A percentile compares a stretch with the other conserved stretches of the same genome.
phyloP scores from a whole-genome alignment of 2,329 filamentous ascomycete genomes.

The Aspergillus sergii region DNA sequence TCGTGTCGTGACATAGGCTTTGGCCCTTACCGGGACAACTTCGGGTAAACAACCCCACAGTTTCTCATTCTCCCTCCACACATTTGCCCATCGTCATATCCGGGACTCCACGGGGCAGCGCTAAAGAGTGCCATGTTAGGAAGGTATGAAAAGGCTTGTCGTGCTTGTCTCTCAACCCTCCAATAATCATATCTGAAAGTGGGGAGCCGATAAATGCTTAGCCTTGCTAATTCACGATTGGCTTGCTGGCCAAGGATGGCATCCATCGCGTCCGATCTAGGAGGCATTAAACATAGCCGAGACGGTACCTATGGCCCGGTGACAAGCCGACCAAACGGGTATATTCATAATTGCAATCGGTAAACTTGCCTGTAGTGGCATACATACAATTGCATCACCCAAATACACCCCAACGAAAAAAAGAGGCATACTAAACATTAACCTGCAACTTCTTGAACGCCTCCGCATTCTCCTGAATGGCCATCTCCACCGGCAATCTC shows the following conservation, averaged over 20 bases:
- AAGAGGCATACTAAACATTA: not conserved
- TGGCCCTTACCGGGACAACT: not conserved
- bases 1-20: too few relatives aligned
- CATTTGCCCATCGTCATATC: not conserved
- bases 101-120: not conserved
- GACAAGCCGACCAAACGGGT: too few relatives aligned
- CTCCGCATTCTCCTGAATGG: slow-evolving; percentile 61
- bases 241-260: not conserved
- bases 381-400: not conserved
- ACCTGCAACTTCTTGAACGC: slow-evolving; percentile 53
- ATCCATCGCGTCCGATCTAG: not conserved
- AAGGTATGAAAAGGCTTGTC: not conserved
- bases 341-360: not conserved
- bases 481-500: slow-evolving; percentile 66
- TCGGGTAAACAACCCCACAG: not conserved
- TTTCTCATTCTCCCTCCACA: not conserved
- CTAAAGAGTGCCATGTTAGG: not conserved
- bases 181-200: not conserved
- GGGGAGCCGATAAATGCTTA: not conserved
- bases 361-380: not conserved
- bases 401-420: not conserved
- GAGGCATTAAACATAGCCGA: too few relatives aligned
- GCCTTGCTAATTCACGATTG: not conserved
- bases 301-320: too few relatives aligned
- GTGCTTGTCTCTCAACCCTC: not conserved